Evolutionary conservation across 1,284 basidiomycete genomes (phyloP), one percentile per base, ranked within the genome.

Genomic region (Heterobasidion occidentale): DNA sequence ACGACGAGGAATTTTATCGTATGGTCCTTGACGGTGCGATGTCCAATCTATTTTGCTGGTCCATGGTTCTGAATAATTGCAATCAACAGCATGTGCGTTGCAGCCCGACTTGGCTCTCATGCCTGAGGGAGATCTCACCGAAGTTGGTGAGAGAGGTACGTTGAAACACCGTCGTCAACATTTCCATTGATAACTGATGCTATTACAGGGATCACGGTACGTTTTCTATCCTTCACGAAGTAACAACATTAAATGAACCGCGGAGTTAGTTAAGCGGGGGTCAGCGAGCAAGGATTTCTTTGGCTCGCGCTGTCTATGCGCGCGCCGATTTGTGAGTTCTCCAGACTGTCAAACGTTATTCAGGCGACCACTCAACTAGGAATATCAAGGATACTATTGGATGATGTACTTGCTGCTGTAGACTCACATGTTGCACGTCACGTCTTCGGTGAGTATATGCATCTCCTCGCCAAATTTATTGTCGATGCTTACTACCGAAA

Each of bases 31-130:
- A 91, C 73, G 87, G 87, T 86, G 53, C n/a, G 58, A 15, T 45
- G 36, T n/a, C 35, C 27, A 34, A 34, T 36, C 35, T 35, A 34
- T 7, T 3, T 27, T 47, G 17, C 38, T n/a, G 38, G 15, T n/a
- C 15, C 38, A 42, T n/a, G 11, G 34, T 36, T 4, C 35, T 12
- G 36, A 20, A 9, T 17, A 20, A 34, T 54, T 20, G 50, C 42
- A 2, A 42, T 46, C 11, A 14, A 8, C 46, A 83, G 94, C 94
- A 8, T 98, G 95, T 66, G 94, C 94, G 0, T 78, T 98, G 14
- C 76, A 80, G 15, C 84, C 84, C 19, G 95, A 98, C 70, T 69
- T 98, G 12, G 83, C 80, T 0, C 75, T 96, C 19, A 75, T 98
- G 20, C 72, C 80, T 0, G 68, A 87, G 15, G 89, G 88, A 0